Percentiles rank a stretch among this genome's conserved stretches.
Conservation (phyloP, 2,329 filamentous ascomycete genomes). For the Colletotrichum orchidophilum region DNA sequence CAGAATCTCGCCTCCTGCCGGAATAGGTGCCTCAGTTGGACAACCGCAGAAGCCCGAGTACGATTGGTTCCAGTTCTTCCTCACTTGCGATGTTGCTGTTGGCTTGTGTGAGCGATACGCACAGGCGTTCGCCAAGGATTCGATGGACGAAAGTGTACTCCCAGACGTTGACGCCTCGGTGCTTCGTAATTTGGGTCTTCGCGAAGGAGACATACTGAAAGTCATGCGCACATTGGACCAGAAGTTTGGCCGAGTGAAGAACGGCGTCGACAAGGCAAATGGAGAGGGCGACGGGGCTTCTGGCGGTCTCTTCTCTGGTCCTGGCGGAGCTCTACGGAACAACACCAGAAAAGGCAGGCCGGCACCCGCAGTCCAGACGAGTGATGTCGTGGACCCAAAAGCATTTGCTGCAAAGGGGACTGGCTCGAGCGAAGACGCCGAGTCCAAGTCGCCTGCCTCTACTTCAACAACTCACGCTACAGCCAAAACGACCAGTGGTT, state of each 20-base stretch:
- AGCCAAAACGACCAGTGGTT: conserved; percentile 59
- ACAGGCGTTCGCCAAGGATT: conserved; percentile 87
- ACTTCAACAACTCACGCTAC: neutral
- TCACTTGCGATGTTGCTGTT: conserved; percentile 89
- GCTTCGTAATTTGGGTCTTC: conserved; percentile 87
- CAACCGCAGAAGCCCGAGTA: conserved; percentile 75
- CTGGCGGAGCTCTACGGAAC: conserved; percentile 89
- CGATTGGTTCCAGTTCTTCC: conserved; percentile 99
- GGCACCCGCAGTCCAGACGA: conserved; percentile 84
- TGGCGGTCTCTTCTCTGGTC: conserved; percentile 85
- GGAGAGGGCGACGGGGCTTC: conserved; percentile 54
- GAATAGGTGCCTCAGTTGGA: conserved; percentile 68
- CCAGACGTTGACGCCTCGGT: conserved; percentile 88
- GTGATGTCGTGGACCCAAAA: conserved; percentile 87
- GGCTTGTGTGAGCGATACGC: conserved; percentile 95
- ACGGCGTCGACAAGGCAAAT: conserved; percentile 65
- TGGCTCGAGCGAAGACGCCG: conserved; percentile 47
- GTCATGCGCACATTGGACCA: conserved; percentile 90
- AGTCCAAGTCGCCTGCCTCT: conserved; percentile 20
- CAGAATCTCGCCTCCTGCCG: conserved; percentile 42
- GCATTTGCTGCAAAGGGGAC: conserved; percentile 76
- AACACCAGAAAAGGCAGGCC: conserved; percentile 94
- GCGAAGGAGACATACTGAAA: conserved; percentile 95
- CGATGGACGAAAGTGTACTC: conserved; percentile 93
- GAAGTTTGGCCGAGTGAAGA: conserved; percentile 75